Evolutionary conservation across 495 filamentous ascomycete genomes (phyloP), one percentile per base, ranked within the genome.

Genomic region (Chlorociboria aeruginascens): DNA sequence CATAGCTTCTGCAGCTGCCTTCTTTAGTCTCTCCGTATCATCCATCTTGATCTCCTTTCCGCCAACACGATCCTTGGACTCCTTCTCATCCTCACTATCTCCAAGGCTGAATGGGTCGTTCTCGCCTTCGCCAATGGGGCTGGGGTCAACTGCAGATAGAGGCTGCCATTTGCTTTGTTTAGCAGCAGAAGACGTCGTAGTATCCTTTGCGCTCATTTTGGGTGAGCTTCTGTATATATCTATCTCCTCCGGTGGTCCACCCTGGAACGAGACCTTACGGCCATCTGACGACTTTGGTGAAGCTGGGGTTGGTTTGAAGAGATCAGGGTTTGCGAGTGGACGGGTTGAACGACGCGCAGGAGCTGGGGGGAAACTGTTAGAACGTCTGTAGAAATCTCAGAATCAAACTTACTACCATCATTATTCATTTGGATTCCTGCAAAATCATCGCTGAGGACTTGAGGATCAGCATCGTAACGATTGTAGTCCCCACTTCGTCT

Each of bases 121-220:
- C 51, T 98, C 90, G 8, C 77, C 79, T 50, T 97, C 89, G 7
- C 79, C 81, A 38, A 90, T 81, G 31, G 93, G 92, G 43, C 77
- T 83, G 6, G 93, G 92, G 38, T 93, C 89, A 6, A 95, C 78
- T 0, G 82, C 77, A 30, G 87, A 84, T 44, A 98, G 68, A 12
- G 93, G 92, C 63, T 98, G 90, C 92, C 92, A 98, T 69, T 98
- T 98, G 72, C 85, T 93, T 11, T 76, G 67, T 66, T 86, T 92
- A 33, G 60, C 60, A 25, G 20, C 4, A 32, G 57, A 49, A 46
- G 56, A 60, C 13, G 49, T 42, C 28, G 43, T 29, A 25, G 34
- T 52, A 17, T 55, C 56, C 32, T 53, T 45, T 17, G 56, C 52
- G 10, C 42, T 32, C 14, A 69, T 56, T 48, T 67, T 65, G 36